phyloP scores from a whole-genome alignment of 2,329 filamentous ascomycete genomes.

The Penicillium expansum region DNA sequence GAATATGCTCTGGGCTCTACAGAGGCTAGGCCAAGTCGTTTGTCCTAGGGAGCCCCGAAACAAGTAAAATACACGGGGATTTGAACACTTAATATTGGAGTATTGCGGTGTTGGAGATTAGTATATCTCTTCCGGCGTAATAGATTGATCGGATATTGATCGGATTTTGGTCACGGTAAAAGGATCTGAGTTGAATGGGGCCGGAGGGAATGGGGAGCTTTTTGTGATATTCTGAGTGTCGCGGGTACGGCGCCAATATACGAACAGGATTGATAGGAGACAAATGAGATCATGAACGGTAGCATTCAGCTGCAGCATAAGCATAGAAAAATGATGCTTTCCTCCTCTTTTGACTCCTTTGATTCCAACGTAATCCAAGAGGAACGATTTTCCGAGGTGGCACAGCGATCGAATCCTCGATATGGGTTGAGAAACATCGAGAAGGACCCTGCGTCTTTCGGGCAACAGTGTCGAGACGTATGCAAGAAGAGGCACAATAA shows the following conservation, averaged over 20 bases:
- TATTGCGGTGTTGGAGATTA: background rate
- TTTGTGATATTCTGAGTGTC: conserved; percentile 19
- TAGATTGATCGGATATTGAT: background rate
- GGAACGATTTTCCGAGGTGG: conserved; percentile 21
- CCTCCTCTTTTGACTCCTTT: background rate
- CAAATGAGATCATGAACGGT: conserved; percentile 16
- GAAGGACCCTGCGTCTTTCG: conserved; percentile 20
- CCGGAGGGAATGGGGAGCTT: conserved; percentile 11
- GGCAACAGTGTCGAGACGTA: conserved; percentile 7
- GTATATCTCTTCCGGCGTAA: background rate
- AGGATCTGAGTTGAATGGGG: conserved; percentile 9
- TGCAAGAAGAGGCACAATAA: background rate
- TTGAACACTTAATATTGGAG: background rate
- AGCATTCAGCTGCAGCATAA: conserved; percentile 8
- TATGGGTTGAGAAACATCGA: conserved; percentile 19
- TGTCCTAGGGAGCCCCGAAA: background rate
- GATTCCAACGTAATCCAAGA: background rate
- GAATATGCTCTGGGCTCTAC: conserved; percentile 1
- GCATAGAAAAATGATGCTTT: background rate
- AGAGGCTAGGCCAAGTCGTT: conserved; percentile 1
- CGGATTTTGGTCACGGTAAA: background rate
- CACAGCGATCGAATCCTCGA: conserved; percentile 20
- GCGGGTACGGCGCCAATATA: conserved; percentile 21
- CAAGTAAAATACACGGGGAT: conserved; percentile 3
- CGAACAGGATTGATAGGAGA: conserved; percentile 6